Percentiles rank a stretch among this genome's conserved stretches.
phyloP scores from a whole-genome alignment of 208 protist species.

The Herpetomonas samuelpessoai region DNA sequence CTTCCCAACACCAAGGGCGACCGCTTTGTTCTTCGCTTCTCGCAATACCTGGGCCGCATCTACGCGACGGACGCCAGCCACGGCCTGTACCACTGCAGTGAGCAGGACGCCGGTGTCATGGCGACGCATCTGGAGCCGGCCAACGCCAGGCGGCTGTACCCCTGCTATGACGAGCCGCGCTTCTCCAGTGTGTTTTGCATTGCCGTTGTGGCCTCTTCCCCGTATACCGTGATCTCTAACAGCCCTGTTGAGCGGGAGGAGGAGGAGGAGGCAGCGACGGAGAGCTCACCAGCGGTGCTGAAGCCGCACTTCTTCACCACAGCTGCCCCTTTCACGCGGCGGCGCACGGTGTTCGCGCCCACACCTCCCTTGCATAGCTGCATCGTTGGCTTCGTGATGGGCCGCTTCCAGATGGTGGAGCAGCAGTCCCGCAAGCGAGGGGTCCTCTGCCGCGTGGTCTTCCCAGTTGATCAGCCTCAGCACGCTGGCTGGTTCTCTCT shows the following conservation, averaged over 20 bases:
- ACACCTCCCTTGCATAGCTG: conserved; percentile 59
- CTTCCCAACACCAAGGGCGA: conserved; percentile 33
- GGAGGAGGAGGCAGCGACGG: background rate
- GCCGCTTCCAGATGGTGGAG: conserved; percentile 90
- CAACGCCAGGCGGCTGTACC: conserved; percentile 46
- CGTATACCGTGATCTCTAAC: conserved; percentile 46
- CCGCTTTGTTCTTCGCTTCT: conserved; percentile 30
- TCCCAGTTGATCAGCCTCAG: conserved; percentile 26
- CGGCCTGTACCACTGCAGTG: conserved; percentile 41
- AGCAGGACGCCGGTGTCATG: conserved; percentile 29
- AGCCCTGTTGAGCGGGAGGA: conserved; percentile 35
- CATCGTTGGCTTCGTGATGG: conserved; percentile 84
- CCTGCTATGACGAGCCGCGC: conserved; percentile 73
- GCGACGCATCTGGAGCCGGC: conserved; percentile 71
- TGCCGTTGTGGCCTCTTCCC: conserved; percentile 31
- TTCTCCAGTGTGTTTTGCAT: conserved; percentile 54
- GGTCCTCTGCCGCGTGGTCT: conserved; percentile 60
- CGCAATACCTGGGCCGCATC: conserved; percentile 42
- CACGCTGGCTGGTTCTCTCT: conserved; percentile 82
- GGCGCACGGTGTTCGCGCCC: conserved; percentile 28
- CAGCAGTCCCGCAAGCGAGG: conserved; percentile 25
- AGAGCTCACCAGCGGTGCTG: background rate
- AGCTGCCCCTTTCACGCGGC: background rate
- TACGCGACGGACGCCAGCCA: conserved; percentile 2
- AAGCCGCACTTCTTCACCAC: background rate